phyloP scores from a whole-genome alignment of 2,329 filamentous ascomycete genomes.

The Talaromyces verruculosus region DNA sequence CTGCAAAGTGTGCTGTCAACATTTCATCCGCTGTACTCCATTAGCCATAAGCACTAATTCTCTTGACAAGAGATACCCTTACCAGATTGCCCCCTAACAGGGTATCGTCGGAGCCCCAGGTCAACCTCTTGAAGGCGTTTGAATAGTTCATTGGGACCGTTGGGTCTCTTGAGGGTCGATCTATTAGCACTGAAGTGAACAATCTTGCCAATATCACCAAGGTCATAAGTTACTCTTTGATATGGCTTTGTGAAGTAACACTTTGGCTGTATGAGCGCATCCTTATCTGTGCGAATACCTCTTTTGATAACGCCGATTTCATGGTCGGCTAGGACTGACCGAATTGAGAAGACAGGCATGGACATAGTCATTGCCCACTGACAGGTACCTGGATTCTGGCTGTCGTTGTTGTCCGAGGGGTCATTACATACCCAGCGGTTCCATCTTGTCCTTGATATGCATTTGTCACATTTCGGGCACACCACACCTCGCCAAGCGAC shows the following conservation, averaged over 20 bases:
- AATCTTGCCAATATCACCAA: slow-evolving; percentile 46
- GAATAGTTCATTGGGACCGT: slow-evolving; percentile 65
- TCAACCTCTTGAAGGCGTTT: slow-evolving; percentile 46
- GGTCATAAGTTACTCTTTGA: slow-evolving; percentile 35
- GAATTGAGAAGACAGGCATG: slow-evolving; percentile 32
- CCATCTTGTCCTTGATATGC: slow-evolving; percentile 63
- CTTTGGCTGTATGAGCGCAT: slow-evolving; percentile 28
- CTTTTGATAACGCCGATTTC: slow-evolving; percentile 33
- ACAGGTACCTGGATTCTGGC: slow-evolving; percentile 35
- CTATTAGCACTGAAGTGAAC: slow-evolving; percentile 59
- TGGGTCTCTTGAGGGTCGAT: slow-evolving; percentile 50
- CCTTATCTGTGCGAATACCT: slow-evolving; percentile 27
- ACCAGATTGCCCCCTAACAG: slow-evolving; percentile 36
- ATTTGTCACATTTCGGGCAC: slow-evolving; percentile 63
- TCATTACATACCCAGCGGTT: slow-evolving; percentile 58
- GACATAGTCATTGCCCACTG: slow-evolving; percentile 46
- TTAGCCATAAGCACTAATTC: not conserved
- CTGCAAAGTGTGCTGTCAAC: slow-evolving; percentile 49
- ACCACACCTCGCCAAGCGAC: slow-evolving; percentile 63
- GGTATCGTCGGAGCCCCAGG: slow-evolving; percentile 49
- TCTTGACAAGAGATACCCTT: slow-evolving; percentile 23
- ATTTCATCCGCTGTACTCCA: not conserved
- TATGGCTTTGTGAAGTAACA: slow-evolving; percentile 37
- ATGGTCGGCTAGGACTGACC: slow-evolving; percentile 34
- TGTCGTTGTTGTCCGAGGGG: slow-evolving; percentile 9